Conservation (phyloP, 257 asterid species). For the Fraxinus anomala region DNA sequence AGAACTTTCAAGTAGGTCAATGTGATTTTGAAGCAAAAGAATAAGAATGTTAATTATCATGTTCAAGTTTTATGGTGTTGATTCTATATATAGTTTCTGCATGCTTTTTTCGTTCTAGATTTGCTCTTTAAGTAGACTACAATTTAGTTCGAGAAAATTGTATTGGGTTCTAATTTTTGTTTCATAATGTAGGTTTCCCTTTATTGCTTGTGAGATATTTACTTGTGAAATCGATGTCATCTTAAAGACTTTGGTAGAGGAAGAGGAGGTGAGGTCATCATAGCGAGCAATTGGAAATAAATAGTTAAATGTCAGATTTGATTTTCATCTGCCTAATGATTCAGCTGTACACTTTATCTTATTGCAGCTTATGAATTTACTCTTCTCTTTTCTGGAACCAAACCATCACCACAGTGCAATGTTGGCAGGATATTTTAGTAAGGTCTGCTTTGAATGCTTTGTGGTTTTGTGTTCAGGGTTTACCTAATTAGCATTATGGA, state of each 20-base stretch:
- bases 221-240: constrained; percentile 98
- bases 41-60: not conserved
- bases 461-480: constrained; percentile 17
- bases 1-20: constrained; percentile 78
- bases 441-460: constrained; percentile 51
- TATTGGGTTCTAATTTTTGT: constrained; percentile 25
- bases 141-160: constrained; percentile 14
- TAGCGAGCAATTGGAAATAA: constrained; percentile 20
- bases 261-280: constrained; percentile 72
- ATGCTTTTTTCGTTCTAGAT: not conserved
- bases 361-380: constrained; percentile 89
- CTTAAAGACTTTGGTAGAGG: constrained; percentile 91
- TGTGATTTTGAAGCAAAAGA: constrained; percentile 13
- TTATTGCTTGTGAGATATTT: constrained; percentile 92
- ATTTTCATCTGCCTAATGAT: constrained; percentile 25
- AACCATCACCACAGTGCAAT: constrained; percentile 80
- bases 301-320: constrained; percentile 19
- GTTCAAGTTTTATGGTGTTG: constrained; percentile 7
- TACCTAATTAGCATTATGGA: constrained; percentile 14
- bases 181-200: constrained; percentile 74
- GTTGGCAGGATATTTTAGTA: constrained; percentile 96
- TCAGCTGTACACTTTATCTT: constrained; percentile 25
- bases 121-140: constrained; percentile 7
- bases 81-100: not conserved
- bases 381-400: constrained; percentile 94